Conservation (phyloP, 1,284 basidiomycete species). For the Gomphus sp. region DNA sequence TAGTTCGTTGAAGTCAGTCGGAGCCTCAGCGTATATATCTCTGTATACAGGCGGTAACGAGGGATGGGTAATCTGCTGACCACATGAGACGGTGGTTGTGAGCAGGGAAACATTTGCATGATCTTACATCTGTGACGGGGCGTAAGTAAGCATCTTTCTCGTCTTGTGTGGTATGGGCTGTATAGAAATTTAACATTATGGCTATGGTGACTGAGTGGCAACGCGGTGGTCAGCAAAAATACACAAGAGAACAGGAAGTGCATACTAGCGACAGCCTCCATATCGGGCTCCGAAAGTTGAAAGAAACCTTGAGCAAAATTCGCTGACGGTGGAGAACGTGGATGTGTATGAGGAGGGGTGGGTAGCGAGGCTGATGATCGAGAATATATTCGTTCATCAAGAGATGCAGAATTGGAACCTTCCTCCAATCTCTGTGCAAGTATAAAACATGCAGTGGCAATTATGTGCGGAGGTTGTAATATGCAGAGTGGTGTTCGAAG, state of each 20-base stretch:
- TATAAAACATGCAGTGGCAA: constrained; percentile 66
- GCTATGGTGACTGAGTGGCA: constrained; percentile 1
- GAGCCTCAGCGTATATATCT: neutral
- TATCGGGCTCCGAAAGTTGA: constrained; percentile 48
- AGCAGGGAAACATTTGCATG: neutral
- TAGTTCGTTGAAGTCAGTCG: neutral
- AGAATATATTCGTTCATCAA: constrained; percentile 61
- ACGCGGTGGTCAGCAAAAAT: constrained; percentile 4
- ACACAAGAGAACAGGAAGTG: constrained; percentile 12
- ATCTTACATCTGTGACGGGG: constrained; percentile 1
- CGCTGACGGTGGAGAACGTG: constrained; percentile 57
- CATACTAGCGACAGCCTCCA: constrained; percentile 49
- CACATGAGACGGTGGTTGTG: neutral
- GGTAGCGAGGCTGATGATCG: constrained; percentile 57
- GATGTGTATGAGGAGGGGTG: constrained; percentile 66
- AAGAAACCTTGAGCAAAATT: constrained; percentile 60
- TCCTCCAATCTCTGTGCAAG: constrained; percentile 62
- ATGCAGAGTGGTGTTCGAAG: constrained; percentile 71
- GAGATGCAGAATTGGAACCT: constrained; percentile 59
- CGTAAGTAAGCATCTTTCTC: constrained; percentile 1
- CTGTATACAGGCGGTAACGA: constrained; percentile 1
- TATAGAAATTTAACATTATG: constrained; percentile 6
- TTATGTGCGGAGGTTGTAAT: constrained; percentile 54
- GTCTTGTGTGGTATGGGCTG: neutral
- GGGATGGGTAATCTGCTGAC: neutral